A percentile compares a stretch with the other conserved stretches of the same genome.
Conservation (phyloP, 2,329 filamentous ascomycete genomes). For the Fusarium nisikadoi region DNA sequence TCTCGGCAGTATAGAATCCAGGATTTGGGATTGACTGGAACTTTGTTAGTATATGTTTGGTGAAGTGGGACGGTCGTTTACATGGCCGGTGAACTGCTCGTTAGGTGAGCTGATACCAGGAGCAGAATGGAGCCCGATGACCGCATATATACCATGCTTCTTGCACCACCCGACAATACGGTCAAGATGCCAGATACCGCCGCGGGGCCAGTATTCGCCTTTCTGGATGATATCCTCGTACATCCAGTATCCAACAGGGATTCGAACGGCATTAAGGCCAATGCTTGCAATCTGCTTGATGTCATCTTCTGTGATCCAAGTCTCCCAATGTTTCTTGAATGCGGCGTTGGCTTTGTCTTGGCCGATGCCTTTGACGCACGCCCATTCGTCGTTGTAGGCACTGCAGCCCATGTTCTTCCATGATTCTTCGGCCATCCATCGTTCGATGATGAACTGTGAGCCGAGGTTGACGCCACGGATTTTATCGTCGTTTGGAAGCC, state of each 20-base stretch:
- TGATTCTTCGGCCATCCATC: slow-evolving; percentile 41
- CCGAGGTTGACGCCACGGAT: slow-evolving; percentile 44
- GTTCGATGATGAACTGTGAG: slow-evolving; percentile 44
- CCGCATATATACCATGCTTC: slow-evolving; percentile 37
- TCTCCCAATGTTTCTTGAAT: slow-evolving; percentile 42
- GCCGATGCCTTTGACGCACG: slow-evolving; percentile 40
- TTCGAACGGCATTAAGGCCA: slow-evolving; percentile 41
- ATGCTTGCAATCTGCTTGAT: slow-evolving; percentile 40
- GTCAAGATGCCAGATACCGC: slow-evolving; percentile 42
- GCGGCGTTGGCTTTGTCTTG: slow-evolving; percentile 38
- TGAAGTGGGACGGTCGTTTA: neutral
- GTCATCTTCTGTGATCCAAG: slow-evolving; percentile 38
- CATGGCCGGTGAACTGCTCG: slow-evolving; percentile 44
- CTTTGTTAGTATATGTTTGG: accelerated
- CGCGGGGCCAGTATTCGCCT: slow-evolving; percentile 38
- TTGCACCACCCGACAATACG: slow-evolving; percentile 43
- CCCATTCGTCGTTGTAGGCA: slow-evolving; percentile 41
- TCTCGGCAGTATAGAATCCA: slow-evolving; percentile 65
- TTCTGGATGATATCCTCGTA: slow-evolving; percentile 37
- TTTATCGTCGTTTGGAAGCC: slow-evolving; percentile 26
- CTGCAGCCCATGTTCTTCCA: slow-evolving; percentile 43
- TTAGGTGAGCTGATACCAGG: slow-evolving; percentile 38
- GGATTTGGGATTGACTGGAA: slow-evolving; percentile 37
- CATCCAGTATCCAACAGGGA: slow-evolving; percentile 45
- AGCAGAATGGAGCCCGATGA: slow-evolving; percentile 42